Evolutionary conservation across 129 eudicot genomes (phyloP).

Genomic region (Deinandra increscens): DNA sequence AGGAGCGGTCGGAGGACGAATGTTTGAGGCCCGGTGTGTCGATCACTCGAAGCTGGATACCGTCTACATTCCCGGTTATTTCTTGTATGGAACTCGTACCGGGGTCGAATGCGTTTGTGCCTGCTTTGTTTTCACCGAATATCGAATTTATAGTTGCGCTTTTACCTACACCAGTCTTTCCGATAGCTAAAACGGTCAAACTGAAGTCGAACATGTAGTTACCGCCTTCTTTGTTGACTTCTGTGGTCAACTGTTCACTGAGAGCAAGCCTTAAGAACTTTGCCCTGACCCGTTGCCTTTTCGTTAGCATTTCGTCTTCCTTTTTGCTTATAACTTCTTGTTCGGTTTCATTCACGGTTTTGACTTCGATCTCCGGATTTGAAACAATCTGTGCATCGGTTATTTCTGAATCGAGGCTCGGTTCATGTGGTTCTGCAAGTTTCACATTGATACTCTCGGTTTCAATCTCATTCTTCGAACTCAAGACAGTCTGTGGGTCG

Average conservation of each 20-base stretch:
- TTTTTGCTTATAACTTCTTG: constrained; percentile 24
- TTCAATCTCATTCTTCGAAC: not conserved
- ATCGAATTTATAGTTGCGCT: constrained; percentile 76
- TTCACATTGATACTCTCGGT: not conserved
- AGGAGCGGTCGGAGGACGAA: constrained; percentile 38
- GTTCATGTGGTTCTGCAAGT: not conserved
- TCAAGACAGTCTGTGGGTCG: not conserved
- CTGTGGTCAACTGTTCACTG: constrained; percentile 13
- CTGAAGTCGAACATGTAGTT: constrained; percentile 34
- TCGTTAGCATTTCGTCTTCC: constrained; percentile 24
- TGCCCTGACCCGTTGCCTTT: constrained; percentile 38
- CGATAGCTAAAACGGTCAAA: constrained; percentile 60
- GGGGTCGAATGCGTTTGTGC: constrained; percentile 49
- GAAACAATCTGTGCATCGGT: constrained; percentile 3
- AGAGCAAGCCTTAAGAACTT: constrained; percentile 47
- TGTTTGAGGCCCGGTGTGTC: constrained; percentile 81
- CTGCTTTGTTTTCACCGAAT: constrained; percentile 47
- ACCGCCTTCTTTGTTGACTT: constrained; percentile 34
- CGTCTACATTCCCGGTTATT: constrained; percentile 45
- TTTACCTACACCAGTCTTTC: constrained; percentile 84
- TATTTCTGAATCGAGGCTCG: constrained; percentile 17
- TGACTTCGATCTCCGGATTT: constrained; percentile 19
- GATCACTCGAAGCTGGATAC: constrained; percentile 48
- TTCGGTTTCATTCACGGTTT: constrained; percentile 15
- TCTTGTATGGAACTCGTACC: constrained; percentile 47